Conservation (phyloP, 2,329 filamentous ascomycete species). For the Penicillium sp. region DNA sequence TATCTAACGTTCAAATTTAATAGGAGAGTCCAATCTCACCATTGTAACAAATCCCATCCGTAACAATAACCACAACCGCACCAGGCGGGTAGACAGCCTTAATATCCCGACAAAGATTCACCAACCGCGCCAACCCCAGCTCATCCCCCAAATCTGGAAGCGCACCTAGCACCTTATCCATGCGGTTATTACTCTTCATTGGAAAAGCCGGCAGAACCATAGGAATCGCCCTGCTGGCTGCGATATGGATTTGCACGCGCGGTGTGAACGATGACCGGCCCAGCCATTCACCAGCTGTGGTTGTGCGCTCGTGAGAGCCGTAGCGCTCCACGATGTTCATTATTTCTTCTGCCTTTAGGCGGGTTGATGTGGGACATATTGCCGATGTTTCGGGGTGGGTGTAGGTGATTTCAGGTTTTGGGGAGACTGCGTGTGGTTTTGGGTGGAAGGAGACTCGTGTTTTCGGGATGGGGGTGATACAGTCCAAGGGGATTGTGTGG, state of each 20-base stretch:
- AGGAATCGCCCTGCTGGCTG: slow-evolving; percentile 1
- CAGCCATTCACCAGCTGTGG: slow-evolving; percentile 3
- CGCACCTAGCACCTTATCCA: slow-evolving; percentile 1
- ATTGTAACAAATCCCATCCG: slow-evolving; percentile 9
- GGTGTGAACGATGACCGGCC: slow-evolving; percentile 6
- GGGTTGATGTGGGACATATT: background rate
- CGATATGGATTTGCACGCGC: slow-evolving; percentile 2
- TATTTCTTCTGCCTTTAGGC: background rate
- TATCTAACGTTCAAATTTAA: background rate
- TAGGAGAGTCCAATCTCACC: background rate
- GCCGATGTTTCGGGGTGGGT: background rate
- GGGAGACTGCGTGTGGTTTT: background rate
- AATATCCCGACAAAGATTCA: slow-evolving; percentile 6
- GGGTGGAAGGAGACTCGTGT: background rate
- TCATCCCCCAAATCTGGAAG: slow-evolving; percentile 6
- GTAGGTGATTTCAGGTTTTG: background rate
- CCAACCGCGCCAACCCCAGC: slow-evolving; percentile 5
- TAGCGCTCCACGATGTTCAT: slow-evolving; percentile 2
- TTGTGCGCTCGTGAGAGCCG: slow-evolving; percentile 3
- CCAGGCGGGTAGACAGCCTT: slow-evolving; percentile 4
- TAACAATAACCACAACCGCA: slow-evolving; percentile 6
- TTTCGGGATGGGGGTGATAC: background rate
- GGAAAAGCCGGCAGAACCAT: slow-evolving; percentile 8
- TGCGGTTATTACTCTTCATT: slow-evolving; percentile 9
- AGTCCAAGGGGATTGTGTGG: background rate